These are phyloP conservation scores for Aspergillus homomorphus DNA, from an alignment of 495 filamentous ascomycete species.

Conservation along the genomic window DNA sequence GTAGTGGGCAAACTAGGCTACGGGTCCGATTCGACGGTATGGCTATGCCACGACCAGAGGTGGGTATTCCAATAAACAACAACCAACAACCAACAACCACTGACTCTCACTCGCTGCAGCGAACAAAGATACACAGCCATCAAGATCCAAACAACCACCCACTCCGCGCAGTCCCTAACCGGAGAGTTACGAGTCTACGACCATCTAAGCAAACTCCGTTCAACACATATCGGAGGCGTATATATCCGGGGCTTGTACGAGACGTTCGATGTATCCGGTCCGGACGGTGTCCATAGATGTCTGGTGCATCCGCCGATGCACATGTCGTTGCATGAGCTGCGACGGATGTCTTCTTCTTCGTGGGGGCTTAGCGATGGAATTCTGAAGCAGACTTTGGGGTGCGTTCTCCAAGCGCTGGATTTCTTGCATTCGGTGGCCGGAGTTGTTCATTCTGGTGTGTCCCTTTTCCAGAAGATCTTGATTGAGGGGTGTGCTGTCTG, in stretches of 20 bases:
- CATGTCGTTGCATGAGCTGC: neutral
- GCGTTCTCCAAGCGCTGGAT: slow-evolving; percentile 1
- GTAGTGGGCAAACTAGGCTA: neutral
- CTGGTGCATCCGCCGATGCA: slow-evolving; percentile 29
- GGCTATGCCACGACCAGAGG: slow-evolving; percentile 44
- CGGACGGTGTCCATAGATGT: slow-evolving; percentile 35
- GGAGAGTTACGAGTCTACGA: slow-evolving; percentile 19
- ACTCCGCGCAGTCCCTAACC: neutral
- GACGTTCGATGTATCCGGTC: slow-evolving; percentile 30
- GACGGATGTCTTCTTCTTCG: neutral
- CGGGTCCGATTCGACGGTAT: slow-evolving; percentile 22
- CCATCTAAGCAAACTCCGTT: slow-evolving; percentile 19
- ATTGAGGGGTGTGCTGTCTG: neutral
- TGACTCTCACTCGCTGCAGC: neutral
- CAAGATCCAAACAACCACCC: neutral
- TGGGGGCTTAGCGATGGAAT: neutral
- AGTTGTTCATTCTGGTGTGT: slow-evolving; percentile 3
- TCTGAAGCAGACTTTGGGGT: slow-evolving; percentile 5
- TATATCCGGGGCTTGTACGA: slow-evolving; percentile 33
- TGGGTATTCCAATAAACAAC: neutral
- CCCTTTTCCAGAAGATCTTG: neutral
- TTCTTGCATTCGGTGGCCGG: slow-evolving; percentile 4
- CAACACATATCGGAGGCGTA: slow-evolving; percentile 25
- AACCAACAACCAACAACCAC: slow-evolving; percentile 9
- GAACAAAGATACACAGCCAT: neutral